Base-by-base conservation (phyloP, 2,329 filamentous ascomycete species). In the Botrytis paeoniae region DNA sequence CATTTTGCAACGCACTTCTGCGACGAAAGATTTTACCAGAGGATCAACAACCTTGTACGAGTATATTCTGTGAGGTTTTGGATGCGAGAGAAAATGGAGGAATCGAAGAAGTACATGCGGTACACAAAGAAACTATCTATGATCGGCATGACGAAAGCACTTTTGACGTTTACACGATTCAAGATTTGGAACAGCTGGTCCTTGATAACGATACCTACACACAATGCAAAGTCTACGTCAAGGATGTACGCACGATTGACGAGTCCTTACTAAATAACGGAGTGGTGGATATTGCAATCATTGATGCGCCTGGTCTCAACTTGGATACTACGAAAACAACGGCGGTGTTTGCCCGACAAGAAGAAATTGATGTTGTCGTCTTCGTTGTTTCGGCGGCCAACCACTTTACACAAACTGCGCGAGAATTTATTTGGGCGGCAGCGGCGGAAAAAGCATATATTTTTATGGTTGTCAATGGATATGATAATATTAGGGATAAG, bases 401-500 rank as follows among this genome's bases (percentile, higher is more conserved):
- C 77, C 96, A 99, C 83, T 98, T 99, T 81, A 99, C 96, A 0
- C 90, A 97, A 71, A 97, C 96, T 0, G 95, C 96, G n/a, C 97
- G 93, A 83, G 96, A 99, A 79, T 99, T 99, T 80, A 97, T 99
- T 75, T 93, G 93, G 86, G 95, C 95, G 69, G 96, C 96, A 2
- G 96, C 96, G 0, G 90, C 95, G 59, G 96, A 99, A 80, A 99
- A 99, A 83, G 95, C 96, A 0, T 99, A 99, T 81, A 95, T 99
- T 75, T 99, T 99, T 82, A 97, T 99, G 82, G 96, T 99, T 22
- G 96, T 99, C 77, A 99, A 99, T 81, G 95, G 95, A 29, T 99
- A 94, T 79, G 96, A 99, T 82, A 92, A 92, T 75, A 98, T 99
- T 78, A 88, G 92, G 76, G 95, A 98, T 82, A 96, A 98, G 84